Conservation (phyloP, 257 asterid genomes). For the Solanum gracilifrons region DNA sequence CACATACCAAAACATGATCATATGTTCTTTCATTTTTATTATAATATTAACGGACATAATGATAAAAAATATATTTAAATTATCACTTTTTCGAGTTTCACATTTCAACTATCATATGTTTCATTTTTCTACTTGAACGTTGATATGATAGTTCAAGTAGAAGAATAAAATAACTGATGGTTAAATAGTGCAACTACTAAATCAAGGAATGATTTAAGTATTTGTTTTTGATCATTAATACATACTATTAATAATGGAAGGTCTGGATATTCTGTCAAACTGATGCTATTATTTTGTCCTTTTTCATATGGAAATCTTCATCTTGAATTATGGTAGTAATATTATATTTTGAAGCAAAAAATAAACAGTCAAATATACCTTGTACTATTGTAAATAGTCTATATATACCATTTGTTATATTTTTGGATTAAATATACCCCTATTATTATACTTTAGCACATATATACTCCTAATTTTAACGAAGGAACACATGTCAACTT, state of each 20-base stretch:
- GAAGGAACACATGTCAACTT: no score
- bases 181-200: neutral
- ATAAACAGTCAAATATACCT: neutral
- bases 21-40: neutral
- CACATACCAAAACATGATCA: neutral
- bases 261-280: neutral
- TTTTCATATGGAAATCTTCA: neutral
- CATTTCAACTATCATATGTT: accelerated
- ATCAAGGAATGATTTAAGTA: neutral
- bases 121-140: neutral
- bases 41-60: neutral
- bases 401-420: no score
- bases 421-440: no score
- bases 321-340: neutral
- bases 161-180: neutral
- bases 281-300: neutral
- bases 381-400: no score
- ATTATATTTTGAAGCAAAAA: neutral
- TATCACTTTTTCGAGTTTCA: neutral
- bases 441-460: no score
- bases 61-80: neutral
- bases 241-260: neutral
- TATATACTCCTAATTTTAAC: no score
- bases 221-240: neutral
- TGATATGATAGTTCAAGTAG: neutral